Conservation (phyloP, 192 early-diverging fungal genomes). For the Coemansia sp. region DNA sequence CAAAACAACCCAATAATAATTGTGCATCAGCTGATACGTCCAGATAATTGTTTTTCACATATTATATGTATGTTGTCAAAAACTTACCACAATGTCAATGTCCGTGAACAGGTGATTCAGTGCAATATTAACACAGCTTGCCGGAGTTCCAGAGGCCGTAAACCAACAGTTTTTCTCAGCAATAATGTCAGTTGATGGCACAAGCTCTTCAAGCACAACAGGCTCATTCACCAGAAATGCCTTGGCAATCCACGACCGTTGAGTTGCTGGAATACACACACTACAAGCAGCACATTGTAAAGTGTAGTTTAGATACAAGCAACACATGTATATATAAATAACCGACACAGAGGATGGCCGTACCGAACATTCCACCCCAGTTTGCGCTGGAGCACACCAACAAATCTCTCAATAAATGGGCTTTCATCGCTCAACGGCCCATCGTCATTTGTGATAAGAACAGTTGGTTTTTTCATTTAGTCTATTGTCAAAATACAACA, state of each 20-base stretch:
- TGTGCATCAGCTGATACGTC: neutral
- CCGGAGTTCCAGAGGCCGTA: conserved; percentile 20
- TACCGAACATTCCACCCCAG: conserved; percentile 22
- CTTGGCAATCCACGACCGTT: conserved; percentile 36
- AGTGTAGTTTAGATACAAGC: no score
- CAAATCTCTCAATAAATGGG: conserved; percentile 32
- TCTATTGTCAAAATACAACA: neutral
- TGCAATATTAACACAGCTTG: conserved; percentile 38
- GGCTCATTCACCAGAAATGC: conserved; percentile 27
- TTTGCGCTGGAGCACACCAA: neutral
- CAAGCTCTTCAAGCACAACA: conserved; percentile 11
- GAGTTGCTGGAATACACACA: conserved; percentile 27
- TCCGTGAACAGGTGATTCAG: conserved; percentile 27
- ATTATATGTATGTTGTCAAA: neutral
- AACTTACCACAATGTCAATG: conserved; percentile 38
- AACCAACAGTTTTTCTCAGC: conserved; percentile 17
- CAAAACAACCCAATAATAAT: neutral
- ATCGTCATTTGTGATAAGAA: conserved; percentile 31
- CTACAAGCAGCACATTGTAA: neutral
- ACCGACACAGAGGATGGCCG: neutral
- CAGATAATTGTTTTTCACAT: neutral
- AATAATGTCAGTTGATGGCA: conserved; percentile 4
- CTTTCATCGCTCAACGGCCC: conserved; percentile 26
- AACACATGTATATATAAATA: no score
- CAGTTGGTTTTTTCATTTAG: conserved; percentile 8